Base-by-base conservation (phyloP, 1,284 basidiomycete genomes). In the Ustilago loliicola region DNA sequence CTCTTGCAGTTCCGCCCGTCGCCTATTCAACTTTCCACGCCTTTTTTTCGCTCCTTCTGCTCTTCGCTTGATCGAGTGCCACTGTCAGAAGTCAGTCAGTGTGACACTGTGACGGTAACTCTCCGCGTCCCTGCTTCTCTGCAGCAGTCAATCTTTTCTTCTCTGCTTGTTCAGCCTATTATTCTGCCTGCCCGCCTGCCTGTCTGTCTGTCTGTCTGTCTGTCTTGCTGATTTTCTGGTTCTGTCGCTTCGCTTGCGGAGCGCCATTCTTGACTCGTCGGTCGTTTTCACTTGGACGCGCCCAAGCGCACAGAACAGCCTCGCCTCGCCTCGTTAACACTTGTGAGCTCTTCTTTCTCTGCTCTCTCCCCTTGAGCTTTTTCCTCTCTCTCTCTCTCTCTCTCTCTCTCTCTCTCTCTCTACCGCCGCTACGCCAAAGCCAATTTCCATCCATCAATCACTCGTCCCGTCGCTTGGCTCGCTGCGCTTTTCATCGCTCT, bases 361-460 rank as follows among this genome's bases (percentile, higher is more conserved):
- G n/a, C 19, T 45, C 42, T 21, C n/a, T 45, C n/a, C 21, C 42
- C 21, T 45, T 11, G n/a, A 21, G n/a, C 21, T 36, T 36, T 53
- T 36, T 52, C 40, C 6, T 10, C 5, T 13, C 23, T 47, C 45
- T 47, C n/a, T n/a, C n/a, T 3, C 19, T 45, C 40, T 45, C 40
- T 50, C 13, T 40, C 38, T 19, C 38, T 15, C 38, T 40, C 2
- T 40, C 6, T 36, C 52, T 23, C n/a, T 9, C 8, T 50, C 25
- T 50, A 8, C 25, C 48, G 25, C 48, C 11, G 27, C 57, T 29
- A 27, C 40, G 19, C 11, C 23, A 27, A 32, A 25, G 19, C 4
- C 42, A 45, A 11, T 48, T 56, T 42, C 36, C 42, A 45, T 42
- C 40, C 40, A 32, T n/a, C 25, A 42, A 19, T n/a, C 34, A 29